Conservation (phyloP, 306 rosid genomes). For the Begonia masoniana region DNA sequence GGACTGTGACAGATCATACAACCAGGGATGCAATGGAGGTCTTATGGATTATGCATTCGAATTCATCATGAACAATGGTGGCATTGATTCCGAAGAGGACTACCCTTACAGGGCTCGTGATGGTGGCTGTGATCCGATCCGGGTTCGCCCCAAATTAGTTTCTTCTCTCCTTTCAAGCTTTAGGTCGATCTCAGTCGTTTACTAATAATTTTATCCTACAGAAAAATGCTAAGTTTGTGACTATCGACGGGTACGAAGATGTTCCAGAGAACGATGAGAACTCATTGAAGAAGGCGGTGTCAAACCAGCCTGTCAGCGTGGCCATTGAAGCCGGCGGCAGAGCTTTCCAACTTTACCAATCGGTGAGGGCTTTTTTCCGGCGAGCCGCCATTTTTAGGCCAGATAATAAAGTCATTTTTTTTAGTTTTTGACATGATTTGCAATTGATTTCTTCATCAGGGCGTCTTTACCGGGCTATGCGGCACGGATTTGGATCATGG, state of each 20-base stretch:
- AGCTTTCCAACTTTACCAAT: slow-evolving; percentile 2
- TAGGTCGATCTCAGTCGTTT: background rate
- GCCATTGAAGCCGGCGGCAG: slow-evolving; percentile 5
- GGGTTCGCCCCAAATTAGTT: background rate
- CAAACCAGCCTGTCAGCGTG: background rate
- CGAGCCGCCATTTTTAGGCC: background rate
- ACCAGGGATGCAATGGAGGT: slow-evolving; percentile 3
- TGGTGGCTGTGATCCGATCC: background rate
- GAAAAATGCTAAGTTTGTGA: slow-evolving; percentile 1
- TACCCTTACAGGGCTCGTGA: slow-evolving; percentile 1
- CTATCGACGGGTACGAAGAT: slow-evolving; percentile 1
- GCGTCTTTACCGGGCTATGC: background rate
- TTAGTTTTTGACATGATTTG: background rate
- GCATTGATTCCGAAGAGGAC: slow-evolving; percentile 1
- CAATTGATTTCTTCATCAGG: background rate
- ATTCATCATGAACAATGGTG: slow-evolving; percentile 2
- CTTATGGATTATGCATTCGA: background rate
- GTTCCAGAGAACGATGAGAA: slow-evolving; percentile 1
- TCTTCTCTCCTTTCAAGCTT: background rate
- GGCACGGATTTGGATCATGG: background rate
- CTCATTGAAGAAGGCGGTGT: background rate
- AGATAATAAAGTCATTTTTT: background rate
- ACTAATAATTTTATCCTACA: background rate
- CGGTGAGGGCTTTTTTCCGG: slow-evolving; percentile 1
- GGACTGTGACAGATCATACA: background rate